These are phyloP conservation scores for Plectosphaerella plurivora DNA, from an alignment of 2,329 filamentous ascomycete species.

Conservation along the genomic window DNA sequence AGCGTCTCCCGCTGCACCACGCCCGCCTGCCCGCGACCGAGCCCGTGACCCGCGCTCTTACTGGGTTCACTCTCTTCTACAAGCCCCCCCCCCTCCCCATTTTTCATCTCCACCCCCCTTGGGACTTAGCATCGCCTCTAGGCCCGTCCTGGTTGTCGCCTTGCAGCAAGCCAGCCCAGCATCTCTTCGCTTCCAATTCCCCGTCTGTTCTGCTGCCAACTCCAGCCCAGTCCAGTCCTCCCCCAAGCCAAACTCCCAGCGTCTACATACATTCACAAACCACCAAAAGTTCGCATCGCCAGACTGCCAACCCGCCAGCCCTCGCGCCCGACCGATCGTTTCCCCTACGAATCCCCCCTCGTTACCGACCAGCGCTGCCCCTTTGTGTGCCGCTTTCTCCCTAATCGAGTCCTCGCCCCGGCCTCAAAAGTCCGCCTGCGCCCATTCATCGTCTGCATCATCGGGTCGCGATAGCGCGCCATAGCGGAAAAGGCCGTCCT, in stretches of 20 bases:
- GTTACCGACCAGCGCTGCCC: background rate
- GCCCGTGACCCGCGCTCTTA: background rate
- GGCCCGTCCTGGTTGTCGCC: background rate
- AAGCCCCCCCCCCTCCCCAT: slow-evolving; percentile 7
- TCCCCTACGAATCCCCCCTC: background rate
- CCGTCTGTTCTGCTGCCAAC: background rate
- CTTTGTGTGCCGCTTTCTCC: background rate
- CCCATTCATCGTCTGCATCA: background rate
- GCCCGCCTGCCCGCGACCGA: background rate
- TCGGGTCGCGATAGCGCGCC: background rate
- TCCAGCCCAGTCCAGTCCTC: background rate
- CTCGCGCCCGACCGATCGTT: background rate
- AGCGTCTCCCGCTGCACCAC: background rate
- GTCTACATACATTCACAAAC: background rate
- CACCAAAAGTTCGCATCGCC: background rate
- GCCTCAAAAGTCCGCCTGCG: background rate
- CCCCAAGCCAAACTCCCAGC: background rate
- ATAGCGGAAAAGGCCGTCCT: background rate
- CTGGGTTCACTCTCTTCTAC: background rate
- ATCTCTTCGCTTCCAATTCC: background rate
- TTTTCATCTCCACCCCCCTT: slow-evolving; percentile 8
- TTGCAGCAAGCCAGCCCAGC: background rate
- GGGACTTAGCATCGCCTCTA: background rate
- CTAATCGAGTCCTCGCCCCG: background rate
- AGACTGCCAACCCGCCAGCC: background rate